Evolutionary conservation across 2,329 filamentous ascomycete genomes (phyloP).

Genomic region (Fusarium sp.): DNA sequence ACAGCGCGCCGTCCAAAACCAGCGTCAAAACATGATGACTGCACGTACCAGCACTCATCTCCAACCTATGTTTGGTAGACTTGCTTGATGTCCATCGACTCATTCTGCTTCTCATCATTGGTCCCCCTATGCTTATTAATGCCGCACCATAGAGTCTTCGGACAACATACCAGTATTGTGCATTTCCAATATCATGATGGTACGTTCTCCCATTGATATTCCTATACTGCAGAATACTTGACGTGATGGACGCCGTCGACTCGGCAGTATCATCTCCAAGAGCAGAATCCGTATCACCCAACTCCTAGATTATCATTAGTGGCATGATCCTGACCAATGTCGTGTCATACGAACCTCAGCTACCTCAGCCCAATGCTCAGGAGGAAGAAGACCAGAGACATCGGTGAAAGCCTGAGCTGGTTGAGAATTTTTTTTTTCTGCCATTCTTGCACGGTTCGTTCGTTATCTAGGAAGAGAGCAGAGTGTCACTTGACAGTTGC

Average conservation of each 20-base stretch:
- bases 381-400: constrained; percentile 13
- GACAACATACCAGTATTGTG: constrained; percentile 24
- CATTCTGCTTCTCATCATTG: constrained; percentile 29
- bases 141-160: accelerated
- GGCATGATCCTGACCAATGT: accelerated
- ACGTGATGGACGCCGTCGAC: constrained; percentile 21
- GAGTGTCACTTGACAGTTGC: accelerated
- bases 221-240: constrained; percentile 29
- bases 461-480: not conserved
- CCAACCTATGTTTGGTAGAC: accelerated
- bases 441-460: not conserved
- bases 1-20: constrained; percentile 10
- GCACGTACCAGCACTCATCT: not conserved
- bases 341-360: constrained; percentile 6
- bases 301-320: not conserved
- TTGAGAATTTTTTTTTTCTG: not conserved
- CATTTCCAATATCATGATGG: constrained; percentile 23
- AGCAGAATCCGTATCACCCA: constrained; percentile 18
- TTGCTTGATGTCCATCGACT: constrained; percentile 36
- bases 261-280: not conserved
- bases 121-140: constrained; percentile 8
- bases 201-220: constrained; percentile 25
- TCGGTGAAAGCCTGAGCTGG: not conserved
- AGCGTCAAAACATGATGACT: constrained; percentile 31
- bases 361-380: constrained; percentile 25